phyloP scores from a whole-genome alignment of 805 yeast species.

The Lipomyces yamadae region DNA sequence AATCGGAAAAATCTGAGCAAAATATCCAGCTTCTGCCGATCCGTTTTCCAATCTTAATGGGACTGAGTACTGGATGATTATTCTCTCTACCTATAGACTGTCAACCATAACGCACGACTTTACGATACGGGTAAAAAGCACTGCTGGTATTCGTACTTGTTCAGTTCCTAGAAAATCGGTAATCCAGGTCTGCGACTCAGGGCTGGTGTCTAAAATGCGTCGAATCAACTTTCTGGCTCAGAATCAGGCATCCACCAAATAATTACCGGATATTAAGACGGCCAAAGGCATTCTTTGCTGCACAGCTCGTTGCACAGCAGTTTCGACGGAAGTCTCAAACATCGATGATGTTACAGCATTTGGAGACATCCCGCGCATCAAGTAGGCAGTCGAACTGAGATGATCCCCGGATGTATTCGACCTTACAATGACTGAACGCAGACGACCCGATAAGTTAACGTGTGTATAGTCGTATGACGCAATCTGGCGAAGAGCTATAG shows the following conservation, averaged over 20 bases:
- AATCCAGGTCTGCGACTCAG: slow-evolving; percentile 31
- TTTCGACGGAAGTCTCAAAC: slow-evolving; percentile 33
- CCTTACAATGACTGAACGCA: not conserved
- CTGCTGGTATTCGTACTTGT: slow-evolving; percentile 16
- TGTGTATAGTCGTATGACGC: not conserved
- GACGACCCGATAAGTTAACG: not conserved
- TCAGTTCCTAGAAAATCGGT: slow-evolving; percentile 22
- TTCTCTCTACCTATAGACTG: slow-evolving; percentile 25
- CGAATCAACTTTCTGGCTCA: not conserved
- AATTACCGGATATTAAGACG: slow-evolving; percentile 34
- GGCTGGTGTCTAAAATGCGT: slow-evolving; percentile 26
- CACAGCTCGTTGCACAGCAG: slow-evolving; percentile 33
- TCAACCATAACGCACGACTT: not conserved
- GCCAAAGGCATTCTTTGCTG: slow-evolving; percentile 28
- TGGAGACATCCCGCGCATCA: not conserved
- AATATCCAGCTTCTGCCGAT: slow-evolving; percentile 53
- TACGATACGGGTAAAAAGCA: slow-evolving; percentile 1
- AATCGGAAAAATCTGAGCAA: slow-evolving; percentile 61
- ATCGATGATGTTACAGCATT: not conserved
- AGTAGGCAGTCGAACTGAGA: not conserved
- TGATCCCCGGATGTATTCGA: not conserved
- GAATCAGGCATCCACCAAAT: not conserved
- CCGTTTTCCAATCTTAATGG: slow-evolving; percentile 51
- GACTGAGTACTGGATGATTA: slow-evolving; percentile 46
- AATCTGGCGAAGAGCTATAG: not conserved